These are phyloP conservation scores for Arthrobotrys iridis DNA, from an alignment of 2,329 filamentous ascomycete genomes.

Conservation along the genomic window DNA sequence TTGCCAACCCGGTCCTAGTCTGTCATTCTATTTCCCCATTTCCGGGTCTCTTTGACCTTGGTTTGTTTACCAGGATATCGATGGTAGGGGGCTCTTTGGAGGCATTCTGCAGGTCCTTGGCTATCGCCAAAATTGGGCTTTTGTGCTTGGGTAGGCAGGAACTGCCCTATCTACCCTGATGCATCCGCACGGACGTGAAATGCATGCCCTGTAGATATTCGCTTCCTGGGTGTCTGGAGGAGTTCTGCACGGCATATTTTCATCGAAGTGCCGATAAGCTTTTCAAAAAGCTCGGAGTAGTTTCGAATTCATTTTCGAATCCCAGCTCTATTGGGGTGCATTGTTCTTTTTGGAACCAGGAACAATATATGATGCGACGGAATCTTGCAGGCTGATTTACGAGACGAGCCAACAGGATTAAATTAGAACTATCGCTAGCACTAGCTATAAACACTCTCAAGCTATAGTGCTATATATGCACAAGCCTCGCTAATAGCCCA, in stretches of 20 bases:
- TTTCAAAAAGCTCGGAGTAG: no score
- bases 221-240: conserved; percentile 3
- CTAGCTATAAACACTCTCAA: no score
- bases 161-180: not conserved
- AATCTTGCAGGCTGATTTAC: no score
- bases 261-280: not conserved
- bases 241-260: conserved; percentile 18
- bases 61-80: not conserved
- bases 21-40: not conserved
- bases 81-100: not conserved
- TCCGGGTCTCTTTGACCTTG: not conserved
- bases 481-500: not conserved
- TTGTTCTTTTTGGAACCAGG: no score
- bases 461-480: no score
- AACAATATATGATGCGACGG: no score
- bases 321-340: no score
- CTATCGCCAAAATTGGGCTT: conserved; percentile 10
- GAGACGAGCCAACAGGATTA: no score
- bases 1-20: conserved; percentile 19
- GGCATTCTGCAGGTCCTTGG: not conserved
- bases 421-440: no score
- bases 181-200: conserved; percentile 7
- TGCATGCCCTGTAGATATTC: not conserved
- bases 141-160: no score
- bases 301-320: no score